Base-by-base conservation (phyloP, 208 protist species). In the Crithidia acanthocephali region DNA sequence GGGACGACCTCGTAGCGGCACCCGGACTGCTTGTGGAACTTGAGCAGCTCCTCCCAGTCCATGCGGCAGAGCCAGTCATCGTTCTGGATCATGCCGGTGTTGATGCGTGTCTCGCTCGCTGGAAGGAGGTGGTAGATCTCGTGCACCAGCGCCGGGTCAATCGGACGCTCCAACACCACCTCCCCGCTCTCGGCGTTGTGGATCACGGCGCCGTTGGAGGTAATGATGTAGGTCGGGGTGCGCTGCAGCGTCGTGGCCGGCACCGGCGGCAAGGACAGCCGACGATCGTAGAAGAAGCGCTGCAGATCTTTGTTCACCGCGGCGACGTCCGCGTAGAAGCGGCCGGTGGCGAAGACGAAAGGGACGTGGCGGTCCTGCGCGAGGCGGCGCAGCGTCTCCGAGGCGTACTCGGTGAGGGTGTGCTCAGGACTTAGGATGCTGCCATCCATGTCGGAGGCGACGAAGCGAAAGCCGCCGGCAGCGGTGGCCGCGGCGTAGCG, bases 271-370 rank as follows among this genome's bases (percentile, higher is more conserved):
- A 86, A 27, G 57, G 57, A 51, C 58, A 75, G 76, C n/a, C 68
- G 80, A 2, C 79, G 60, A 57, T 87, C 65, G 58, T 74, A 62
- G 32, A 84, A 74, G 59, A 69, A 88, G 22, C 73, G 64, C 50
- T 85, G 79, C 45, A 91, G 68, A 1, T 71, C 23, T 11, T 71
- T 66, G 53, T 83, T 83, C 30, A 90, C 81, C 40, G 61, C 62
- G 23, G 73, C 45, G 47, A 95, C 84, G 27, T 84, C 80, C 0
- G 73, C 79, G 66, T 83, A 83, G n/a, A 77, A 80, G 27, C 86
- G 86, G 4, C 85, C 89, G 7, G 89, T 92, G 22, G 85, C 89
- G 50, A 95, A 86, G 63, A 95, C 80, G 18, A 92, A 71, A 58
- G 90, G 85, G 6, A 94, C 81, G 30, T 79, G 23, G 60, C 77